These are phyloP conservation scores for Phytophthora sp. DNA, from an alignment of 352 stramenopile species.

Conservation along the genomic window DNA sequence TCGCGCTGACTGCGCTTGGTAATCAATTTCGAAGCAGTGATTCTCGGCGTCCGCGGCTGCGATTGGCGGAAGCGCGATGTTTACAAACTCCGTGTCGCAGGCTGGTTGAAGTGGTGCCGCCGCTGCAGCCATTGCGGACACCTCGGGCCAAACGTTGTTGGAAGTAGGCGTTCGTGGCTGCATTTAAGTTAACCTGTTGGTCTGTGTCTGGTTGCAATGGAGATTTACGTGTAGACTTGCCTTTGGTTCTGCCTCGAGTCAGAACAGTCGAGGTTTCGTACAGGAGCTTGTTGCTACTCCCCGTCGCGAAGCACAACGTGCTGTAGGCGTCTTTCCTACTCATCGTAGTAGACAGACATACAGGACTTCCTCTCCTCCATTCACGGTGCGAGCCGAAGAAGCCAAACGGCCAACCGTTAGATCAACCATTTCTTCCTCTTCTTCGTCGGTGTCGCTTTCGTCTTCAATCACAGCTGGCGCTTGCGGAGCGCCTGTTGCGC, in stretches of 20 bases:
- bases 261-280: background rate
- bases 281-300: background rate
- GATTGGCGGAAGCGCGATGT: conserved; percentile 15
- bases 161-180: no score
- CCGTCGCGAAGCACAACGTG: background rate
- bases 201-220: no score
- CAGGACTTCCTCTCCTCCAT: no score
- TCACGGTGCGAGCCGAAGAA: background rate
- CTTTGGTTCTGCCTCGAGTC: background rate
- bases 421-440: background rate
- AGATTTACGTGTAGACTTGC: no score
- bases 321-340: background rate
- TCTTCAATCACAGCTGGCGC: background rate
- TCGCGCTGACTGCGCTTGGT: background rate
- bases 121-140: no score
- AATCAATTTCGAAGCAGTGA: conserved; percentile 19
- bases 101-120: conserved; percentile 3
- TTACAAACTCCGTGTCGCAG: conserved; percentile 6
- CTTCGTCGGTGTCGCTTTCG: background rate
- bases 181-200: no score
- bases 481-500: background rate
- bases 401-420: background rate
- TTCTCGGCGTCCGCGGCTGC: background rate
- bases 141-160: no score
- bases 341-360: background rate